A percentile compares a stretch with the other conserved stretches of the same genome.
Conservation (phyloP, 2,329 filamentous ascomycete genomes). For the Orbilia quercus region DNA sequence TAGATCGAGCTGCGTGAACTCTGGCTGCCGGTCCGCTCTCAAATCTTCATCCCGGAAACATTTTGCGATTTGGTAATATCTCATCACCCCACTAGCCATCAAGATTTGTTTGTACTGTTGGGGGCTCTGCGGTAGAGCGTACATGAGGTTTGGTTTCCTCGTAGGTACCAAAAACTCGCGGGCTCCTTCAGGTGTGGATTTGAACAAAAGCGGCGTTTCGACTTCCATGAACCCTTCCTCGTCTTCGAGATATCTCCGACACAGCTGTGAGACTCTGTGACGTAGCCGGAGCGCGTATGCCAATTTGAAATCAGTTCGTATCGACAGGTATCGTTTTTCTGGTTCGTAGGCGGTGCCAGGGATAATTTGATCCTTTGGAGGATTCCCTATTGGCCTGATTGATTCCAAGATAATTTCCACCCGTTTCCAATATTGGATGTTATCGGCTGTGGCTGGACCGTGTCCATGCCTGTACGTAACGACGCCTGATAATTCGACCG, state of each 20-base stretch:
- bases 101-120: conserved; percentile 99
- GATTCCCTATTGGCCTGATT: conserved; percentile 18
- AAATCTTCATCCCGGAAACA: conserved; percentile 97
- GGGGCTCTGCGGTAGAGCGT: conserved; percentile 93
- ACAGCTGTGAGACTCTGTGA: conserved; percentile 70
- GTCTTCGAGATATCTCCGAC: conserved; percentile 68
- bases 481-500: conserved; percentile 44
- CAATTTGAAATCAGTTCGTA: conserved; percentile 78
- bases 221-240: conserved; percentile 76
- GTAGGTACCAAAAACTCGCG: conserved; percentile 95
- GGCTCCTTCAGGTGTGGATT: conserved; percentile 95
- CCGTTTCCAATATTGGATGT: conserved; percentile 4
- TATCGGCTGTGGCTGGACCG: not conserved
- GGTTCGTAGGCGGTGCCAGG: conserved; percentile 74
- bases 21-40: conserved; percentile 90
- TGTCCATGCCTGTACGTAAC: conserved; percentile 14
- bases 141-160: conserved; percentile 76
- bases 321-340: conserved; percentile 81
- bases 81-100: conserved; percentile 85
- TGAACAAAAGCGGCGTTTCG: conserved; percentile 94
- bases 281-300: conserved; percentile 77
- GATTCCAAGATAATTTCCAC: conserved; percentile 19
- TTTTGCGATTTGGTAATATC: conserved; percentile 91
- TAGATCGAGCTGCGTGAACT: conserved; percentile 93
- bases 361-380: conserved; percentile 66